Evolutionary conservation across 129 eudicot species (phyloP).

Genomic region (Arctium minus): DNA sequence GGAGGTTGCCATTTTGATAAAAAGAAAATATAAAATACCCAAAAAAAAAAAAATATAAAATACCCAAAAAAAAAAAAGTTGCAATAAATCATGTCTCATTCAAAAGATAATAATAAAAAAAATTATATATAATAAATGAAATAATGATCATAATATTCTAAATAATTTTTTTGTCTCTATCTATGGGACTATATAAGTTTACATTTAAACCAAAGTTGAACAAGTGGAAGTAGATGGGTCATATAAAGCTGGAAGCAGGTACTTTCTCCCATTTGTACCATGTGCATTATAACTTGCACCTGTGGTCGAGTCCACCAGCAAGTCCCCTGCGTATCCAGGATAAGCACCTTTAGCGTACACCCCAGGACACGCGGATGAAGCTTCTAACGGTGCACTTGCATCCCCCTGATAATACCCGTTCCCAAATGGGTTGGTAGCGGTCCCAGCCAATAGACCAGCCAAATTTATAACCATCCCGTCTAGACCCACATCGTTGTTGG

Average conservation of each 20-base stretch:
- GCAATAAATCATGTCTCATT: no score
- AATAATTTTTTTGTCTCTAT: no score
- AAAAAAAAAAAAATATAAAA: no score
- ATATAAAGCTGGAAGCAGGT: slow-evolving; percentile 31
- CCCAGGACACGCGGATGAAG: slow-evolving; percentile 45
- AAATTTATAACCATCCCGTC: slow-evolving; percentile 45
- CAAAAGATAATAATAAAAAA: no score
- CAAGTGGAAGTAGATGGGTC: slow-evolving; percentile 27
- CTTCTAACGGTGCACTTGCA: slow-evolving; percentile 38
- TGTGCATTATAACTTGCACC: slow-evolving; percentile 48
- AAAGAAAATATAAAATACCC: no score
- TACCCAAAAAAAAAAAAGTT: no score
- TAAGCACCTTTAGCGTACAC: slow-evolving; percentile 38
- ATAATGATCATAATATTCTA: no score
- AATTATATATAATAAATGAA: no score
- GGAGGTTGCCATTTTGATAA: no score
- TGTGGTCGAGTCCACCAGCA: slow-evolving; percentile 27
- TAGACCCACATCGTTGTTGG: slow-evolving; percentile 39
- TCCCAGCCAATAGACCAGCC: slow-evolving; percentile 35
- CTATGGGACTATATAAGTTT: no score
- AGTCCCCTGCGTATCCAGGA: slow-evolving; percentile 46
- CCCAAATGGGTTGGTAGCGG: slow-evolving; percentile 46
- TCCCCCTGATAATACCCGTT: slow-evolving; percentile 47
- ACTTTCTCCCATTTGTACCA: slow-evolving; percentile 34
- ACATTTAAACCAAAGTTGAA: not conserved